Base-by-base conservation (phyloP, 805 yeast genomes). In the Maudiozyma saulgeensis region DNA sequence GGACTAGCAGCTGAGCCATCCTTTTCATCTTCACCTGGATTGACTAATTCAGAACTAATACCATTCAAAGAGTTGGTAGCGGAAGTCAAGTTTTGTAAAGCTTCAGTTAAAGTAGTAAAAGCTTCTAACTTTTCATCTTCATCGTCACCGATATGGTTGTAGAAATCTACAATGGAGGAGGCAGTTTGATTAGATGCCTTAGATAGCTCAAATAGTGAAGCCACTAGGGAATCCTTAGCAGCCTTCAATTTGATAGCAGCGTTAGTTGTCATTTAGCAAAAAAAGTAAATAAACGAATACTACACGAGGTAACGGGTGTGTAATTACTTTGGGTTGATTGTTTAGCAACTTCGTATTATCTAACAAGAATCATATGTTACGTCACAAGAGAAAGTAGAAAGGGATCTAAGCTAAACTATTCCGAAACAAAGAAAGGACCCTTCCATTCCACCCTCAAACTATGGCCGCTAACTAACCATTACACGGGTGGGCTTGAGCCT, bases 101-200 rank as follows among this genome's bases (percentile, higher is more conserved):
- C 62, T 41, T 69, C 71, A 3, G 75, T 72, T 44, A 73, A 59
- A 11, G 72, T 71, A 1, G 68, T 61, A 54, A 75, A 74, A 50
- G 74, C 73, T 56, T 73, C 76, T 40, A 76, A 66, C 48, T 70
- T 62, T 44, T 72, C 71, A 39, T 69, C 74, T 51, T 73, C 77
- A 44, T 72, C 71, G 25, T 74, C 78, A 47, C 76, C 76, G 11
- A 66, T 67, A 32, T 77, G 71, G 61, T 83, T 81, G 74, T 82
- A 82, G 69, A 85, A 85, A 61, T 82, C 82, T 51, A 87, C 79
- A 34, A 90, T 79, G 23, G 95, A 91, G 32, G 80, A 68, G 28
- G 96, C 87, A 47, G 91, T 87, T 50, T 84, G 90, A 54, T 78
- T 80, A 37, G 96, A 91, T n/a, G 95, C 88, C 61, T 82, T 87